Base-by-base conservation (phyloP, 495 filamentous ascomycete species). In the Articulospora tetracladia region DNA sequence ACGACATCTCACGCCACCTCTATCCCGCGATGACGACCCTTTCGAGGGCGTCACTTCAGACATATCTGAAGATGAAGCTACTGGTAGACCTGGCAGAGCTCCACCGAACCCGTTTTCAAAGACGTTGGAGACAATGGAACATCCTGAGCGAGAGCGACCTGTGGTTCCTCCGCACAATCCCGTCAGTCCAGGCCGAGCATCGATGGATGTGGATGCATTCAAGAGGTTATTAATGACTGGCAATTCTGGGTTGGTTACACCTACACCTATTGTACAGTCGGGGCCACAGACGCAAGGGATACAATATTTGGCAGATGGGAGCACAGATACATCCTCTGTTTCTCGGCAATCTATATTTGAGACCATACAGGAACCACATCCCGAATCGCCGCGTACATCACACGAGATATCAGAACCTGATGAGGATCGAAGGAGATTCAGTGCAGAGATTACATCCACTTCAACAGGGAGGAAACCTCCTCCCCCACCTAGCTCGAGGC, bases 141-240 rank as follows among this genome's bases (percentile, higher is more conserved):
- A 51, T 57, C 39, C 66, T 8, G 63, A 61, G 17, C 61, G 66
- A n/a, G 59, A 71, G 17, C 34, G 64, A 25, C 56, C 44, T 11
- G 66, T 63, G 44, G 65, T 61, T 23, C 44, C n/a, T 53, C 57
- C 39, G 19, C 61, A 12, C 50, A 57, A 19, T 53, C 55, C 52
- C 59, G 56, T 63, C 52, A 61, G 50, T n/a, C 58, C 64, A 12
- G 65, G 63, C 17, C 79, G 71, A 55, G 73, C 75, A 22, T 70
- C 75, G 1, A 69, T 87, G 49, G 83, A 87, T 68, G 85, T 88
- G 1, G 77, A 84, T 61, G 81, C 84, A 3, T 87, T 87, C 63
- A 79, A 80, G 62, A 73, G 80, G 59, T 67, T 88, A 23, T 66
- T 87, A 23, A 70, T 88, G 69, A 87, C 84, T 2, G 85, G 85